Evolutionary conservation across 306 rosid species (phyloP), one percentile per base, ranked within the genome.

Genomic region (Oemleria cerasiformis): DNA sequence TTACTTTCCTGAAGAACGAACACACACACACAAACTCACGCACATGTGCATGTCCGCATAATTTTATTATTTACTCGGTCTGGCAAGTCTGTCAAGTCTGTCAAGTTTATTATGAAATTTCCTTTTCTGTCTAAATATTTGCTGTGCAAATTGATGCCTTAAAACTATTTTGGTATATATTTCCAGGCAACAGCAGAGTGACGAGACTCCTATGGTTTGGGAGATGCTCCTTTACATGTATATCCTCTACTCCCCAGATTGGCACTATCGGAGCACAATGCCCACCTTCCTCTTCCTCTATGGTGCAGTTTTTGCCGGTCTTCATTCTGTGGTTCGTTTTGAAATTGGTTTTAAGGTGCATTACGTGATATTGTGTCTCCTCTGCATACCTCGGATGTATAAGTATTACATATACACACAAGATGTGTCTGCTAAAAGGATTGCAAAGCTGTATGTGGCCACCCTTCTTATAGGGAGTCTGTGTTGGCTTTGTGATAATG

Each of bases 141-240:
- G 73, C 62, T 60, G 53, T 45, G 76, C 51, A 50, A 79, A n/a
- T 74, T 79, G 78, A 55, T 47, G 39, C 68, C 72, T 57, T 45
- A 56, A 72, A 53, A 39, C 6, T 15, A n/a, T 38, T 50, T 56
- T 2, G 41, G 42, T 41, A 42, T 43, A 58, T 73, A 59, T 48
- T 23, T 80, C 49, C 84, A 92, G 97, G 93, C 93, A 92, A 84
- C 97, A 92, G 54, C 93, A 92, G 77, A 81, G 97, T 0, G 96
- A 89, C 50, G 97, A 92, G 84, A 89, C 93, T 70, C 97, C 96
- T 2, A 87, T 92, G 97, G 87, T 92, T 51, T 92, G 96, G 97
- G 97, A 92, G 82, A 84, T 92, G 82, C 92, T 92, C 50, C 85
- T 92, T 41, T 92, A 89, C 82, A 65, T 92, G 76, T 92, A 89